A percentile compares a stretch with the other conserved stretches of the same genome.
Conservation (phyloP, 495 filamentous ascomycete species). For the Penicillium turbatum region DNA sequence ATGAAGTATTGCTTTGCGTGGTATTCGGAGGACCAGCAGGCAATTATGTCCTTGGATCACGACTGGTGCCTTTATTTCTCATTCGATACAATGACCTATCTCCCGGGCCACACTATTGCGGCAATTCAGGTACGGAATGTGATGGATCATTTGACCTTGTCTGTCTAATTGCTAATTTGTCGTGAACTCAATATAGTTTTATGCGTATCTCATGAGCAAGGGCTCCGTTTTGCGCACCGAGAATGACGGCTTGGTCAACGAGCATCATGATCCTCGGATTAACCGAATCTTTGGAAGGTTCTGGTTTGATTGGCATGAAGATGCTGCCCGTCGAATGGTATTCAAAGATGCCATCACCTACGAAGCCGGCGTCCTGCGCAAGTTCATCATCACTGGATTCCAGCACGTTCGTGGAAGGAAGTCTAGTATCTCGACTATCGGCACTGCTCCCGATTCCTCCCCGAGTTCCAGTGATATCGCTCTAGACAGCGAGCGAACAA, state of each 20-base stretch:
- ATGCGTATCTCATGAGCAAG: slow-evolving; percentile 1
- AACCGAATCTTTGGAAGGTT: not conserved
- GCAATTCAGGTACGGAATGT: slow-evolving; percentile 4
- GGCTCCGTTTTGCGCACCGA: not conserved
- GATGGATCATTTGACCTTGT: not conserved
- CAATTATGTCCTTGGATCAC: slow-evolving; percentile 11
- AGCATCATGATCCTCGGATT: not conserved
- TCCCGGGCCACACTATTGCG: not conserved
- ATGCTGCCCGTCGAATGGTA: not conserved
- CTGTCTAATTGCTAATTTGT: not conserved
- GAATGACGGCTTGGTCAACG: not conserved
- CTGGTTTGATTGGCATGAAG: slow-evolving; percentile 6
- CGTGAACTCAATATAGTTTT: slow-evolving; percentile 1
- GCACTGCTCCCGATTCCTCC: not conserved
- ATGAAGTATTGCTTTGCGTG: slow-evolving; percentile 41
- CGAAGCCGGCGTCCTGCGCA: slow-evolving; percentile 4
- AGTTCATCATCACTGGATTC: slow-evolving; percentile 9
- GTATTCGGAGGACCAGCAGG: slow-evolving; percentile 15
- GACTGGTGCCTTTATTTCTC: slow-evolving; percentile 20
- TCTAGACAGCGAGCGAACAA: not conserved
- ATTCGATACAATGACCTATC: slow-evolving; percentile 19
- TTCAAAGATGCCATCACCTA: slow-evolving; percentile 6
- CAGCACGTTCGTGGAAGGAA: not conserved
- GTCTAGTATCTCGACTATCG: not conserved
- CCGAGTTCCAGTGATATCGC: not conserved